Evolutionary conservation across 805 yeast genomes (phyloP), one percentile per base, ranked within the genome.

Genomic region (Kluyveromyces aestuarii): DNA sequence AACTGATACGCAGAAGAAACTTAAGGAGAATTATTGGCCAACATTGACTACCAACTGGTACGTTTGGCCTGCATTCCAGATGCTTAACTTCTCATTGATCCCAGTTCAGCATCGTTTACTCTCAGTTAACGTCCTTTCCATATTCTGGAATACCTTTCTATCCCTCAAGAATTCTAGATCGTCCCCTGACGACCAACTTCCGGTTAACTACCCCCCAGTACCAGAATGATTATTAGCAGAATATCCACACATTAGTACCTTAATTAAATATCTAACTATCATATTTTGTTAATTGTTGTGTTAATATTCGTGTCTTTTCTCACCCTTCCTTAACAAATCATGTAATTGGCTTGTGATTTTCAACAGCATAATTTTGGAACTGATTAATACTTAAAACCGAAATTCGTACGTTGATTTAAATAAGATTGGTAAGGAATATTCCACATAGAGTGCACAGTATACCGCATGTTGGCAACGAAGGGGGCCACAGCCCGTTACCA

Each of bases 11-110:
- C 59, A 63, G 46, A 44, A 54, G 6, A 81, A 77, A 53, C 57
- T 83, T 21, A 43, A 66, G 2, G 66, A 71, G 14, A 79, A 81
- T 50, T 80, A 80, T 78, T 68, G 80, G 81, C 73, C 75, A 4
- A 89, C 96, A 0, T 66, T 90, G 40, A 62, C 71, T 35, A 73
- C 85, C 16, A 90, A 89, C 63, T 88, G 95, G 90, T 60, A 73
- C 46, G 84, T 91, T 11, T 93, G 98, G 99, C 98, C 98, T 0
- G 66, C 79, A 0, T 85, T 93, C 53, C 98, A 93, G 67, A 59
- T 81, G 48, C 53, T 82, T 52, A 93, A 91, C 67, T 87, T 91
- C 60, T 74, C 81, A 42, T 58, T 86, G 8, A 76, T 88, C 2
- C 97, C 97, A 0, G 76, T 81, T 8, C 81, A 81, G 41, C 78